Percentiles rank a stretch among this genome's conserved stretches.
These are phyloP conservation scores for Yamadazyma atmosphaerica DNA, from an alignment of 1,139 yeast genomes.

Conservation along the genomic window DNA sequence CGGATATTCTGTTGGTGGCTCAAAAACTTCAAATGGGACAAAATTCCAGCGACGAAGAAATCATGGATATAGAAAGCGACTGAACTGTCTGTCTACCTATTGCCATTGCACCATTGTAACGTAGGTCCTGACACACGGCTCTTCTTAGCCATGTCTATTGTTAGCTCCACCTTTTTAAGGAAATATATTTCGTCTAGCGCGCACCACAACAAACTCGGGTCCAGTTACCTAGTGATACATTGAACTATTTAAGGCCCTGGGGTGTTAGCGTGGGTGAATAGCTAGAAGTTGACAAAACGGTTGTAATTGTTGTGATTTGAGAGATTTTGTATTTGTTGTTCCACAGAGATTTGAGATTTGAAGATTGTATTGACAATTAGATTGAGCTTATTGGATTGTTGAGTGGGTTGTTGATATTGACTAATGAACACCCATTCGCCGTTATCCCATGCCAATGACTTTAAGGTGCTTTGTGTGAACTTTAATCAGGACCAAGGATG, in stretches of 20 bases:
- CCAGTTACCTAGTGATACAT: background rate
- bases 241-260: too few relatives aligned
- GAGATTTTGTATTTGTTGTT: too few relatives aligned
- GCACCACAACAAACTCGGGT: background rate
- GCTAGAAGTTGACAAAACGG: too few relatives aligned
- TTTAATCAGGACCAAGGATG: constrained; percentile 93
- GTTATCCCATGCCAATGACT: constrained; percentile 21
- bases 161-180: too few relatives aligned
- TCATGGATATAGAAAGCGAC: constrained; percentile 67
- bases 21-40: constrained; percentile 51
- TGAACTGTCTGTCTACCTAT: too few relatives aligned
- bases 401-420: too few relatives aligned
- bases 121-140: constrained; percentile 2
- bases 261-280: too few relatives aligned
- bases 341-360: too few relatives aligned
- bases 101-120: too few relatives aligned
- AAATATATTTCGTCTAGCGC: background rate
- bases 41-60: constrained; percentile 57
- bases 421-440: constrained; percentile 40
- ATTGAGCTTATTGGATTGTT: too few relatives aligned
- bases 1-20: constrained; percentile 35
- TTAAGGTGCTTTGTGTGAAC: constrained; percentile 54
- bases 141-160: too few relatives aligned
- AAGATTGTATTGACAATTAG: too few relatives aligned
- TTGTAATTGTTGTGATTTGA: background rate